A percentile compares a stretch with the other conserved stretches of the same genome.
Conservation (phyloP, 1,139 yeast species). For the Yamadazyma dendronema region DNA sequence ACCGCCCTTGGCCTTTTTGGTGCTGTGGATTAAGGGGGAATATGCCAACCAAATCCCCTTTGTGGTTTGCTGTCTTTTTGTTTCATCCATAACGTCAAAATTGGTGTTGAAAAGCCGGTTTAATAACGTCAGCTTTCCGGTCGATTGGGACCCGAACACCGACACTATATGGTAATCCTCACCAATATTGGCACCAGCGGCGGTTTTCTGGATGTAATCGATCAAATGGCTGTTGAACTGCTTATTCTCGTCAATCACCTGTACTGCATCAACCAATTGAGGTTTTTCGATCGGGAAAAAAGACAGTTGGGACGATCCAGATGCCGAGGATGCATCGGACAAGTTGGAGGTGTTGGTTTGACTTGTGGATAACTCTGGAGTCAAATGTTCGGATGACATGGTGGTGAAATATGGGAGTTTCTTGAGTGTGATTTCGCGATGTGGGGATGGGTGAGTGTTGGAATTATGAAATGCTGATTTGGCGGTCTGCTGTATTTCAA, state of each 20-base stretch:
- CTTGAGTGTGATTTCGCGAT: not conserved
- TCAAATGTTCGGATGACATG: constrained; percentile 4
- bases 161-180: constrained; percentile 85
- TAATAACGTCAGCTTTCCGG: constrained; percentile 91
- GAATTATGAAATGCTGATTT: too few relatives aligned
- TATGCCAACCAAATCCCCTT: constrained; percentile 93
- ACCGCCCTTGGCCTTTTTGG: constrained; percentile 18
- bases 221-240: constrained; percentile 48
- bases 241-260: constrained; percentile 78
- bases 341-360: constrained; percentile 11
- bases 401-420: not conserved
- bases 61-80: constrained; percentile 79
- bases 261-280: constrained; percentile 51
- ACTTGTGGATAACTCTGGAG: constrained; percentile 12
- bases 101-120: constrained; percentile 81
- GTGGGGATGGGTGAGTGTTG: not conserved
- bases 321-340: not conserved
- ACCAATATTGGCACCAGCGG: constrained; percentile 42
- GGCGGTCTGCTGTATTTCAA: too few relatives aligned
- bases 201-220: constrained; percentile 37
- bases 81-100: constrained; percentile 92
- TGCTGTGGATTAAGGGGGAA: constrained; percentile 37
- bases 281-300: constrained; percentile 41
- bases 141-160: constrained; percentile 95
- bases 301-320: constrained; percentile 33